Evolutionary conservation across 345 rosid species (phyloP), one percentile per base, ranked within the genome.

Genomic region (Conringia planisiliqua): DNA sequence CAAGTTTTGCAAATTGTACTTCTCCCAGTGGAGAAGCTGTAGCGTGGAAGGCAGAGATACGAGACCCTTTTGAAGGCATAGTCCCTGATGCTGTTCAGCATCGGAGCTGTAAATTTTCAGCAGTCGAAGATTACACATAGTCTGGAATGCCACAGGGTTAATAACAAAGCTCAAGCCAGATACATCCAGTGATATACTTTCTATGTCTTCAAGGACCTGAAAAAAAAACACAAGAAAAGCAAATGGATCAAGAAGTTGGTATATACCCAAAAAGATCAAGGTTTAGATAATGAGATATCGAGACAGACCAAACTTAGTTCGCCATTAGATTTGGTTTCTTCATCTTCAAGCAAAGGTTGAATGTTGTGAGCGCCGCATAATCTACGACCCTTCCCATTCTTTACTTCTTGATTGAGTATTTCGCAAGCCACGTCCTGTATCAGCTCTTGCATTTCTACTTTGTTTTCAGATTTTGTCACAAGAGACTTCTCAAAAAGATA

Each of bases 401-500:
- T 10, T 36, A 68, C 44, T 70, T 60, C 72, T 80, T 75, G 57
- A 1, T 32, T 13, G 5, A 59, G 69, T 11, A 75, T 43, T 48
- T 75, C 38, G 2, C 33, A 14, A 1, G 66, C 71, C 60, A 80
- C 50, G 4, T 66, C 83, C 18, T 52, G 74, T 18, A 75, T 16
- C 11, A 80, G 69, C 27, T 75, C 56, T 42, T 76, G 75, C 24
- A 22, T 22, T 22, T 22, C 24, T 22, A 22, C 24, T 22, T 2
- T 22, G 24, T 22, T 22, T 22, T 22, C 74, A 2, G 27, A 3
- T 18, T 3, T 22, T 4, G 20, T 36, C 27, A 71, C 46, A 0
- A 78, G 72, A 63, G 80, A 74, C 33, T 74, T 83, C 8, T 74
- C 58, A 7, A 47, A 22, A 20, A 83, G 85, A 71, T 26, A 35